A percentile compares a stretch with the other conserved stretches of the same genome.
Conservation (phyloP, 345 rosid genomes). For the Draba incana region DNA sequence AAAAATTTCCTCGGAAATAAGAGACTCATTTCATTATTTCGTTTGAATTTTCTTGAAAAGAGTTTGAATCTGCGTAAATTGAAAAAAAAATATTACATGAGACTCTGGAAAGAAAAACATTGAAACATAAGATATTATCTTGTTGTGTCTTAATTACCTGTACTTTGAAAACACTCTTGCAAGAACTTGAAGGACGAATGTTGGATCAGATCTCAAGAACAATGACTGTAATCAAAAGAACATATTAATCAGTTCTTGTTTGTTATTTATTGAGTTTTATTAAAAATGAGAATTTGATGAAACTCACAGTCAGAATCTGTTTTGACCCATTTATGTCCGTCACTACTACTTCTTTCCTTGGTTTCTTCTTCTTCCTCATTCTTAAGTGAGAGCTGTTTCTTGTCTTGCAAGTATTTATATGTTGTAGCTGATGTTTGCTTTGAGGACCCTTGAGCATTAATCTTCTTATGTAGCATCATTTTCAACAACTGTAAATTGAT, state of each 20-base stretch:
- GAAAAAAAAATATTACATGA: slow-evolving; percentile 2
- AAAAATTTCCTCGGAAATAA: slow-evolving; percentile 29
- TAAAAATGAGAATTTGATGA: slow-evolving; percentile 13
- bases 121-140: neutral
- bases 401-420: slow-evolving; percentile 59
- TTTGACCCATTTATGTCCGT: slow-evolving; percentile 85
- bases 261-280: neutral
- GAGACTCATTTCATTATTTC: slow-evolving; percentile 22
- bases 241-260: slow-evolving; percentile 12
- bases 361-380: slow-evolving; percentile 53
- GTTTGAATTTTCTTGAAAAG: slow-evolving; percentile 17
- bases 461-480: slow-evolving; percentile 80
- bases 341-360: slow-evolving; percentile 44
- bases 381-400: slow-evolving; percentile 32
- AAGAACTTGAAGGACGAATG: slow-evolving; percentile 17
- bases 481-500: slow-evolving; percentile 62
- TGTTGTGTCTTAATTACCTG: slow-evolving; percentile 30
- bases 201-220: slow-evolving; percentile 44
- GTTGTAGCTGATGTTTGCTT: slow-evolving; percentile 52
- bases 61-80: slow-evolving; percentile 34
- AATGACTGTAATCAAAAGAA: slow-evolving; percentile 57
- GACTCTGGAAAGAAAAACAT: neutral
- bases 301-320: slow-evolving; percentile 92
- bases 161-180: slow-evolving; percentile 4
- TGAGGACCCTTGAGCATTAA: slow-evolving; percentile 55